Evolutionary conservation across 1,284 basidiomycete genomes (phyloP), one percentile per base, ranked within the genome.

Genomic region (Marasmius sp.): DNA sequence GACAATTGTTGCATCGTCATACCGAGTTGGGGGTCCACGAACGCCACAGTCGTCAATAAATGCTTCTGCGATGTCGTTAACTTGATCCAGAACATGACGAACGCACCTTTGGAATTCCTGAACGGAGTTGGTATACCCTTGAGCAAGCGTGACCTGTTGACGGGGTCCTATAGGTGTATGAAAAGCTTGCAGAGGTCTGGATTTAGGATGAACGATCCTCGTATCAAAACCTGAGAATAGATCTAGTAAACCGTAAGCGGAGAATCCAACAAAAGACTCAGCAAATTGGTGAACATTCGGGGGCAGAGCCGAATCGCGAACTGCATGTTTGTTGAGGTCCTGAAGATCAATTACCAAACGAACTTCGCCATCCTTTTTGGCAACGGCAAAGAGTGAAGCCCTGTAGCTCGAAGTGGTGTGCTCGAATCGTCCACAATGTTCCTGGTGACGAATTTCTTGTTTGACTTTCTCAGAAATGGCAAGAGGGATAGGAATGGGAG

Each of bases 261-360:
- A 53, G 12, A 68, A 48, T 0, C 74, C 74, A 6, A 71, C 66
- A 52, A 73, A 77, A 0, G 52, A 48, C 64, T 77, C 73, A 1
- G 73, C 70, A 55, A 77, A 74, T 10, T 75, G 68, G 18, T 75
- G 70, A 9, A 71, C 58, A 4, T 67, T 58, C 0, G 73, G 74
- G 0, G 71, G 70, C 1, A 77, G 51, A 0, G 74, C 53, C 10
- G 59, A 8, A 57, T 78, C 72, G 8, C 67, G 64, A 6, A 78
- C 69, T 0, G 67, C 72, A 12, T 75, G 69, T 1, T 63, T 59
- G 57, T 79, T 79, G 0, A 79, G 65, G 0, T 68, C 64, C 54
- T 77, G 68, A 0, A 78, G 62, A 50, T 75, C 70, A 47, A 72
- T 68, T 0, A 79, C 73, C 0, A 78, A 16, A 1, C 72, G 67